Evolutionary conservation across 2,329 filamentous ascomycete genomes (phyloP), one percentile per base, ranked within the genome.

Genomic region (Ciborinia camelliae): DNA sequence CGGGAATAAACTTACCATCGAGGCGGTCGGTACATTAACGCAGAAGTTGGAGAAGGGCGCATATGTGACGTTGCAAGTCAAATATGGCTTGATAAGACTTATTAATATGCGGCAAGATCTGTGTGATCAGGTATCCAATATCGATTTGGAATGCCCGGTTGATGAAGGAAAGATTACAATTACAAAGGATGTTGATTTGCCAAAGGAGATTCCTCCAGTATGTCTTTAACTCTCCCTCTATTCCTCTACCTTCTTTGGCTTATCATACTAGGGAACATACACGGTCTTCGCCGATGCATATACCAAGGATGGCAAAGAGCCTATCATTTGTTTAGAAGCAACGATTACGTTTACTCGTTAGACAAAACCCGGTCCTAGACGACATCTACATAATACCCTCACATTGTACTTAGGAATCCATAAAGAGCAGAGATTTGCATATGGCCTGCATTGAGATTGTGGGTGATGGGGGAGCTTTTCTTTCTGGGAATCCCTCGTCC

Each of bases 21-120:
- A 86, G 69, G 95, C 93, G 54, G 82, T 80, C 39, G 95, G 94
- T 65, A 85, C 80, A n/a, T 84, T 98, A 69, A 84, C 83, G 71
- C 79, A 96, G 74, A 79, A 82, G 60, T 87, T 99, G 69, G 84
- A 87, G 63, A 76, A 92, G 65, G 94, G 92, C 65, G 91, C 94
- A 66, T 91, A 90, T 72, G 89, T 97, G 68, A 82, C 89, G 55
- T 77, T 99, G 48, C 84, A 88, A 70, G 94, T 99, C 79, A 97
- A 97, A 80, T 97, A 96, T 77, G 94, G 94, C 67, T 82, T 97
- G 70, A 97, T 99, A 77, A 90, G 87, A 63, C 85, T 99, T 69
- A 86, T 99, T 77, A 91, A 85, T 77, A 90, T 90, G 70, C 85
- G 83, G 70, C 87, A 89, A 73, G 90, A 97, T 75, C 85, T 98